Evolutionary conservation across 2,329 filamentous ascomycete species (phyloP), one percentile per base, ranked within the genome.

Genomic region (Dryadomyces quercivorus): DNA sequence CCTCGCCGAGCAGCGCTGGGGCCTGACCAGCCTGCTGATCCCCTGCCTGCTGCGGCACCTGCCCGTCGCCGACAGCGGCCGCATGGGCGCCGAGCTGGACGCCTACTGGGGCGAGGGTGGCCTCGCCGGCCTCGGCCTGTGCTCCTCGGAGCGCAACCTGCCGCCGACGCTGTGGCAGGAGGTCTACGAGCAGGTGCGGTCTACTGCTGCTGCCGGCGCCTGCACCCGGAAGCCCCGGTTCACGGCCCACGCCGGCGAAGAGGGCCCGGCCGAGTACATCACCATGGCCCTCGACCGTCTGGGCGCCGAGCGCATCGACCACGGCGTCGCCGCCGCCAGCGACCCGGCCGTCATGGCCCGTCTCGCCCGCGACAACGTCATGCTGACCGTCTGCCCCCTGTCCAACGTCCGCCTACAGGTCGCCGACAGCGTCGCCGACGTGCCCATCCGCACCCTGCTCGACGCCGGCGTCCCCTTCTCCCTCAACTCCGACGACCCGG

Each of bases 231-330:
- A 40, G 36, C 36, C 36, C 4, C 70, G 73, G 31, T 72, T 81
- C n/a, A 91, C 86, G 0, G 81, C 85, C 2, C 86, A 91, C 65
- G 85, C 83, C 2, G 85, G 86, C 52, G 86, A 91, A 66, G 86
- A 91, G 64, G 85, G 84, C 0, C 83, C 85, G 16, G 69, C 82
- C 3, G 73, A 72, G 5, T 88, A 85, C 66, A 83, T 92, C 60
- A 68, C 70, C 22, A 72, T 74, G 26, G 82, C 86, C 2, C 70
- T 90, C 44, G 78, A 85, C 60, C 63, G 73, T 34, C 74, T 89
- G 46, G 71, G 74, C 21, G 79, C 81, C 45, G 70, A 77, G 64
- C 78, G 87, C 45, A 87, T 92, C 62, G 86, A 91, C 64, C 85
- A 92, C 64, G 86, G 86, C 1, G 81, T 88, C 55, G 76, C 80